A percentile compares a stretch with the other conserved stretches of the same genome.
phyloP scores from a whole-genome alignment of 1,284 basidiomycete species.

The Puccinia triticina region DNA sequence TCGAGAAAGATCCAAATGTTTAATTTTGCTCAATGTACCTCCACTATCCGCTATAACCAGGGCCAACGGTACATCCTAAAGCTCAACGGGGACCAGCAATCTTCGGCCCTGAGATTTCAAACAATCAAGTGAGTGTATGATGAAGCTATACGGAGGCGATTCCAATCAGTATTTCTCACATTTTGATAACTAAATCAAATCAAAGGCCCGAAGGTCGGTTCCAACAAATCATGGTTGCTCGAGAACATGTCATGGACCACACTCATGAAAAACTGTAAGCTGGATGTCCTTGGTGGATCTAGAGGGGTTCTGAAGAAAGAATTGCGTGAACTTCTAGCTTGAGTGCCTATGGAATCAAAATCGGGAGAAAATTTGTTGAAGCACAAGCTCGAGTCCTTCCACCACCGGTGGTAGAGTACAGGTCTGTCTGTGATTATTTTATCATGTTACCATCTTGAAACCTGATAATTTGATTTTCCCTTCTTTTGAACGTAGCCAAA shows the following conservation, averaged over 20 bases:
- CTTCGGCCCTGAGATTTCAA: constrained; percentile 28
- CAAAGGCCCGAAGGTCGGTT: constrained; percentile 26
- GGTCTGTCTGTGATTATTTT: neutral
- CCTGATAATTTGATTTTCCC: neutral
- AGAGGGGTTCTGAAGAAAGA: neutral
- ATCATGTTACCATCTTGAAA: neutral
- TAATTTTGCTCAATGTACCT: neutral
- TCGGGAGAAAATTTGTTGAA: neutral
- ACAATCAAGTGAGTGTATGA: constrained; percentile 39
- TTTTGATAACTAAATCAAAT: neutral
- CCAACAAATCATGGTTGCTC: constrained; percentile 17
- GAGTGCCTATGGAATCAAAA: constrained; percentile 8
- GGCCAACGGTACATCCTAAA: constrained; percentile 45
- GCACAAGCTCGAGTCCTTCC: constrained; percentile 33
- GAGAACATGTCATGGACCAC: constrained; percentile 20
- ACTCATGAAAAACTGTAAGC: constrained; percentile 13
- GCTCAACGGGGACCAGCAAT: constrained; percentile 29
- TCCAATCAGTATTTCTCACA: too few relatives aligned
- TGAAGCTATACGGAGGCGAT: neutral
- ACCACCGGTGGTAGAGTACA: constrained; percentile 22
- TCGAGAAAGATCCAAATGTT: too few relatives aligned
- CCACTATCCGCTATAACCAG: neutral
- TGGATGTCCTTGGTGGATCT: neutral
- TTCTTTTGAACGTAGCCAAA: neutral
- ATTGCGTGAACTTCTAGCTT: neutral